Evolutionary conservation across 148 eudicot species (phyloP).

Genomic region (Amaranthus cruentus): DNA sequence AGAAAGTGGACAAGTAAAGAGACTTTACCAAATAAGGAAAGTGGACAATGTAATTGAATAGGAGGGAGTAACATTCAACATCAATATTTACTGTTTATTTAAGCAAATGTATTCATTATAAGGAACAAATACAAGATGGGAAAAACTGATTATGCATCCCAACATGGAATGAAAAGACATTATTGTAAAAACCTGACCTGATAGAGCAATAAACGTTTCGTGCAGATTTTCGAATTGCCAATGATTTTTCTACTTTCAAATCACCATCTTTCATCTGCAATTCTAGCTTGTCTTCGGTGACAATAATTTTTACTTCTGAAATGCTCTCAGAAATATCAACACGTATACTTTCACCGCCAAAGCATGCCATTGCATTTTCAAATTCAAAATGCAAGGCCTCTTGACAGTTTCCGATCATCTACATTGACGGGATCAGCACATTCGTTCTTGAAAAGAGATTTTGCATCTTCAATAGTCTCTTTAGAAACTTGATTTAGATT

Average conservation of each 20-base stretch:
- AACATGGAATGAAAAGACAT: neutral
- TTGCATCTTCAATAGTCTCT: neutral
- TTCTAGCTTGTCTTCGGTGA: neutral
- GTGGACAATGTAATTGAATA: no score
- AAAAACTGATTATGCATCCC: neutral
- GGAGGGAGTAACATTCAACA: neutral
- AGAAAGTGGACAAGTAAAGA: no score
- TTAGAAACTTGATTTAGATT: neutral
- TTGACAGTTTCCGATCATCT: neutral
- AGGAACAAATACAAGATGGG: no score
- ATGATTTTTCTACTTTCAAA: neutral
- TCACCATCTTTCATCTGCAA: neutral
- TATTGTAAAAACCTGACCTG: neutral
- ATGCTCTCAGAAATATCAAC: neutral
- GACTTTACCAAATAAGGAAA: no score
- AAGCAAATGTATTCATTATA: no score
- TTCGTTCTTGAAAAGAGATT: neutral
- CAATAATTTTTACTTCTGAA: neutral
- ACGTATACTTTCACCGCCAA: neutral
- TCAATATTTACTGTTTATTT: neutral
- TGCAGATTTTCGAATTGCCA: neutral
- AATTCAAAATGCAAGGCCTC: neutral
- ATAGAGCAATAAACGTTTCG: neutral
- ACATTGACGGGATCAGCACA: neutral
- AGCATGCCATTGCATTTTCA: neutral